Conservation (phyloP, 2,329 filamentous ascomycete genomes). For the Trichoderma pleuroti region DNA sequence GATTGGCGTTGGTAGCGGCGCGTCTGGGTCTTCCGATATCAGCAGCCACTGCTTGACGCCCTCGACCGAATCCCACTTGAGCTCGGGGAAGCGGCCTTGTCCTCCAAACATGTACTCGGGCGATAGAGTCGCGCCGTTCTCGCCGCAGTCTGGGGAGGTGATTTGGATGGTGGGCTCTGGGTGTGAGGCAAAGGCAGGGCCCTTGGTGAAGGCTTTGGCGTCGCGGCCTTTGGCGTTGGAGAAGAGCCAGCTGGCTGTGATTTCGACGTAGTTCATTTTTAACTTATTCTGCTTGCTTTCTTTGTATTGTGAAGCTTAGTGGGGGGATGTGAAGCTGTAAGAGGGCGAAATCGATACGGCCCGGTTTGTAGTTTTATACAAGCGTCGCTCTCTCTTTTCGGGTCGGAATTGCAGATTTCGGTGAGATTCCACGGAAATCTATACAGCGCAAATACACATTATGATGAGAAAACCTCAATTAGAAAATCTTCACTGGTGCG, state of each 20-base stretch:
- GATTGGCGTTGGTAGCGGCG: constrained; percentile 42
- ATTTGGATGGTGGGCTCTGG: constrained; percentile 37
- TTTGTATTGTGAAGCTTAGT: not conserved
- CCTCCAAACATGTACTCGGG: constrained; percentile 40
- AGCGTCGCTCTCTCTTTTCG: not conserved
- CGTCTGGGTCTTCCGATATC: constrained; percentile 46
- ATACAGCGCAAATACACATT: not conserved
- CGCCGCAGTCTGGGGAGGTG: constrained; percentile 40
- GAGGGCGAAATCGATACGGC: not conserved
- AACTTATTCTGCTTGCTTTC: not conserved
- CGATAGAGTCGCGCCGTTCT: constrained; percentile 34
- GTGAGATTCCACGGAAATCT: not conserved
- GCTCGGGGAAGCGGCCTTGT: constrained; percentile 37
- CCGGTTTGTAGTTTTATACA: not conserved
- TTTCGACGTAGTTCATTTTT: constrained; percentile 32
- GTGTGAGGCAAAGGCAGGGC: constrained; percentile 34
- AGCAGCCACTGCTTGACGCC: constrained; percentile 45
- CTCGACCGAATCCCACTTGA: constrained; percentile 38
- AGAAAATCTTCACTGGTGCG: not conserved
- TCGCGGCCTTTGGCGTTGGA: constrained; percentile 37
- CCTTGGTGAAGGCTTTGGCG: constrained; percentile 36
- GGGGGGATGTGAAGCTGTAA: not conserved
- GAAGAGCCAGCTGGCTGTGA: constrained; percentile 39
- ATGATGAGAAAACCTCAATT: not conserved
- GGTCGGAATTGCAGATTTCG: not conserved